These are phyloP conservation scores for Nakazawaea anatomiae DNA, from an alignment of 805 yeast species.

Conservation along the genomic window DNA sequence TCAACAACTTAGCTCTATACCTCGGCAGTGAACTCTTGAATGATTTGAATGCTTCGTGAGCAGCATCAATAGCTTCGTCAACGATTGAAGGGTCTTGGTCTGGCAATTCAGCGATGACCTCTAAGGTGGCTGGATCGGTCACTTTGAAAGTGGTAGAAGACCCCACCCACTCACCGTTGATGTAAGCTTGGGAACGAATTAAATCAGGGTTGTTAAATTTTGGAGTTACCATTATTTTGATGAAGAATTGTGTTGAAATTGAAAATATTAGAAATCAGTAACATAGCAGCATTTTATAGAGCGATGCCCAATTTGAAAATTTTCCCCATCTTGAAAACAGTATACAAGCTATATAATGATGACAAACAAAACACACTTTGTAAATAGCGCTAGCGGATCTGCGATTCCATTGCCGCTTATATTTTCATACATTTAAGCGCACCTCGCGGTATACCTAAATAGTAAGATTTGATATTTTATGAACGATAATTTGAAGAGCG, in stretches of 20 bases:
- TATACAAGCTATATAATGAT: no score
- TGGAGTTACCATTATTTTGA: constrained; percentile 3
- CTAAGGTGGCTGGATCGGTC: constrained; percentile 69
- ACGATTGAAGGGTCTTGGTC: constrained; percentile 45
- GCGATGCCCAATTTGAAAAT: not conserved
- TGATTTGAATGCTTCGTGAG: constrained; percentile 44
- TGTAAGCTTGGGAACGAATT: constrained; percentile 49
- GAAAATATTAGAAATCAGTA: not conserved
- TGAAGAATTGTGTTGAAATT: no score
- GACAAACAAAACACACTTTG: not conserved
- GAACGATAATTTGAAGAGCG: not conserved
- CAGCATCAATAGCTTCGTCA: constrained; percentile 48
- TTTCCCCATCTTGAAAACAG: not conserved
- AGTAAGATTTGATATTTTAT: not conserved
- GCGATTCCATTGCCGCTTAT: not conserved
- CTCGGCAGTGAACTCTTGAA: constrained; percentile 55
- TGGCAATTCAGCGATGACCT: constrained; percentile 47
- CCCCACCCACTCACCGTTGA: constrained; percentile 71
- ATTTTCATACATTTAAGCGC: not conserved
- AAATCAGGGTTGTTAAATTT: constrained; percentile 26
- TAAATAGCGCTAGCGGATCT: not conserved
- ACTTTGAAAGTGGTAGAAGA: constrained; percentile 53
- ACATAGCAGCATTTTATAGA: not conserved
- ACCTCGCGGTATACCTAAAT: not conserved
- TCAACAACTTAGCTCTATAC: constrained; percentile 47